These are phyloP conservation scores for Aspergillus neoniger DNA, from an alignment of 2,329 filamentous ascomycete genomes.

Conservation along the genomic window DNA sequence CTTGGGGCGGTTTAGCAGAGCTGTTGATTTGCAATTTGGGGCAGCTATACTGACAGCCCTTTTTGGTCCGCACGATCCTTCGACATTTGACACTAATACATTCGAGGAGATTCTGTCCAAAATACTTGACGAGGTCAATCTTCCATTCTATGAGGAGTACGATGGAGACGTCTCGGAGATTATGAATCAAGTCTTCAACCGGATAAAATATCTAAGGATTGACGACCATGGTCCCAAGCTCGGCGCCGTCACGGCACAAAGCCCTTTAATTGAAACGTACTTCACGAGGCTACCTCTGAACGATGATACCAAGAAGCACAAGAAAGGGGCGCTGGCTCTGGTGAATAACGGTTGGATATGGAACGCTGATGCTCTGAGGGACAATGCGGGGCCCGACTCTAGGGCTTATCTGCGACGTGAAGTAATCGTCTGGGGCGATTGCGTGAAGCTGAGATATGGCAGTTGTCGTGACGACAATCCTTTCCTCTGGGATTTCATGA, in stretches of 20 bases:
- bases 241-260: slow-evolving; percentile 73
- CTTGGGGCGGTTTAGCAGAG: slow-evolving; percentile 75
- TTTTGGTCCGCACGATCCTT: slow-evolving; percentile 66
- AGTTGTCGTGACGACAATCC: slow-evolving; percentile 78
- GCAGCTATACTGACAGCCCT: slow-evolving; percentile 69
- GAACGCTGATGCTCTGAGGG: slow-evolving; percentile 90
- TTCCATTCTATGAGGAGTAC: slow-evolving; percentile 89
- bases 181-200: slow-evolving; percentile 87
- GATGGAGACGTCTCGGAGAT: slow-evolving; percentile 80
- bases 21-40: slow-evolving; percentile 67
- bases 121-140: slow-evolving; percentile 80
- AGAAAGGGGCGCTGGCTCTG: slow-evolving; percentile 73
- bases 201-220: slow-evolving; percentile 92
- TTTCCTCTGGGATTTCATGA: slow-evolving; percentile 95
- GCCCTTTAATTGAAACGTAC: slow-evolving; percentile 87
- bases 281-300: slow-evolving; percentile 87
- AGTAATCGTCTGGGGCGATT: slow-evolving; percentile 98
- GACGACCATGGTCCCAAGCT: slow-evolving; percentile 87
- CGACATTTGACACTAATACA: slow-evolving; percentile 44
- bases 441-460: slow-evolving; percentile 94
- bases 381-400: slow-evolving; percentile 88
- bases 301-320: slow-evolving; percentile 73
- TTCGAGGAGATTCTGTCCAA: slow-evolving; percentile 56
- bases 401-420: slow-evolving; percentile 93
- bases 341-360: slow-evolving; percentile 99